These are phyloP conservation scores for Persicaria tinctoria DNA, from an alignment of 148 eudicot species.

Conservation along the genomic window DNA sequence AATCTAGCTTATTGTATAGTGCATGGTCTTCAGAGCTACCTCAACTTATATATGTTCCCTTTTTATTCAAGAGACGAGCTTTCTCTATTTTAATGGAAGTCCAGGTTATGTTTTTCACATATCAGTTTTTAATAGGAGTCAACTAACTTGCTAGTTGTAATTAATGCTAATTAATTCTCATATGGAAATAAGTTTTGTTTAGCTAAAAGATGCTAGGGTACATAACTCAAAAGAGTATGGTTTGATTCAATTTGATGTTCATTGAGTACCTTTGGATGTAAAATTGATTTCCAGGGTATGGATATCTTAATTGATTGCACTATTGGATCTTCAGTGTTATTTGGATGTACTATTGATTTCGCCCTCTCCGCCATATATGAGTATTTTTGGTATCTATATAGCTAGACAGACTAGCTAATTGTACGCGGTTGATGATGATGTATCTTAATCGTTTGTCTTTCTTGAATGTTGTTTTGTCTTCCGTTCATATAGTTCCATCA, in stretches of 20 bases:
- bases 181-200: not conserved
- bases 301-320: too few species aligned
- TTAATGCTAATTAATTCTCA: not conserved
- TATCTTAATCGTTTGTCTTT: not conserved
- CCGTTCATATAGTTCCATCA: not conserved
- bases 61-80: not conserved
- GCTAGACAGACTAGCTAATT: too few species aligned
- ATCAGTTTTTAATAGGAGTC: too few species aligned
- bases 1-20: constrained; percentile 6
- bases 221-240: too few species aligned
- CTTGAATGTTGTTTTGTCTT: not conserved
- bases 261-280: too few species aligned
- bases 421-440: too few species aligned
- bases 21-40: constrained; percentile 8
- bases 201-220: too few species aligned
- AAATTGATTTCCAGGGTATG: too few species aligned
- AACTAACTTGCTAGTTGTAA: not conserved
- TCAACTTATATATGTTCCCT: not conserved
- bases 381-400: too few species aligned
- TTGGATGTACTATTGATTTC: not conserved
- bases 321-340: not conserved
- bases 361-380: too few species aligned
- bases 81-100: not conserved
- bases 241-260: too few species aligned
- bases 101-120: not conserved